Conservation (phyloP, 2,329 filamentous ascomycete genomes). For the Exophiala dermatitidis region DNA sequence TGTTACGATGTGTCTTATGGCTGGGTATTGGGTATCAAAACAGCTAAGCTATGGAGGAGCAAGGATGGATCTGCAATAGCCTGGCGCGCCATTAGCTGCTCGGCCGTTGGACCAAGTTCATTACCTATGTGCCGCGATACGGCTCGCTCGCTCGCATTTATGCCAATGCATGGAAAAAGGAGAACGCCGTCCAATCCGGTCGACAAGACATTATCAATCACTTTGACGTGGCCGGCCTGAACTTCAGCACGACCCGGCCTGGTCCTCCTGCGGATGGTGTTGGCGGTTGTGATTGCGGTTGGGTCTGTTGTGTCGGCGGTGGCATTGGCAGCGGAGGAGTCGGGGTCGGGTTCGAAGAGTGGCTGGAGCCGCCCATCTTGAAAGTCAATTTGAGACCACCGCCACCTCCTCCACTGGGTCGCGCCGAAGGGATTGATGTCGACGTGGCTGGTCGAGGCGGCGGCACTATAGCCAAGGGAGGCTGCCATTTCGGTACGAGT, state of each 20-base stretch:
- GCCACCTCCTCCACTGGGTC: conserved; percentile 7
- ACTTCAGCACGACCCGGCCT: conserved; percentile 35
- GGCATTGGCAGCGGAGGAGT: conserved; percentile 30
- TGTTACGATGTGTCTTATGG: no score
- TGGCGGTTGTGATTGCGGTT: conserved; percentile 12
- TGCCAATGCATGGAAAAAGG: no score
- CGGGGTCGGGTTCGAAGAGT: conserved; percentile 32
- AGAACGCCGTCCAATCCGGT: no score
- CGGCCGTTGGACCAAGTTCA: no score
- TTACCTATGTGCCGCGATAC: no score
- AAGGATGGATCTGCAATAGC: no score
- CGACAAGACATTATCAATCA: neutral
- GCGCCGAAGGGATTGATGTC: conserved; percentile 4
- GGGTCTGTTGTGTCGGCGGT: conserved; percentile 22
- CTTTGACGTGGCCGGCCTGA: conserved; percentile 37
- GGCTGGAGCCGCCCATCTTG: conserved; percentile 27
- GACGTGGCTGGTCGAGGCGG: conserved; percentile 1
- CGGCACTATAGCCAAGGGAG: conserved; percentile 19
- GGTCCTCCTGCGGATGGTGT: conserved; percentile 31
- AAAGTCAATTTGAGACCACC: conserved; percentile 17
- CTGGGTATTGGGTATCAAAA: no score
- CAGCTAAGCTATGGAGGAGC: no score
- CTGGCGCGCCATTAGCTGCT: no score
- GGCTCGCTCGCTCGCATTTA: no score
- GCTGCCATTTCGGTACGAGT: conserved; percentile 29